Conservation (phyloP, 2,329 filamentous ascomycete species). For the Cladosporium sp. region DNA sequence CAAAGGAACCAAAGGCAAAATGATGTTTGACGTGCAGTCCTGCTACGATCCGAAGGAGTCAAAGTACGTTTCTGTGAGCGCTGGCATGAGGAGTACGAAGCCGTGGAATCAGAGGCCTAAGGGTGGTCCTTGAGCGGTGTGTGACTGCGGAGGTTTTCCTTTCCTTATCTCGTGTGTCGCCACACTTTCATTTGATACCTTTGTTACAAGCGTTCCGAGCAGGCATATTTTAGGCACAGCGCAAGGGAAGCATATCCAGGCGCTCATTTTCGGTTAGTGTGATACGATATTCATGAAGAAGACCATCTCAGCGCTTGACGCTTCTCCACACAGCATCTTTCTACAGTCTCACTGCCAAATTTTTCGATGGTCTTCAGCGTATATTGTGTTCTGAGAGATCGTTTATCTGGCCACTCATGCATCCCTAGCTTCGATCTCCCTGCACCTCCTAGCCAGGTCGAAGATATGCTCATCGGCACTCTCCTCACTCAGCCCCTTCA, state of each 20-base stretch:
- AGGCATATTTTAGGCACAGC: constrained; percentile 2
- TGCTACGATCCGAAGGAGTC: constrained; percentile 43
- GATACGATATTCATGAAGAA: constrained; percentile 8
- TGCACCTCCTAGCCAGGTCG: constrained; percentile 72
- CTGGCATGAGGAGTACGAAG: constrained; percentile 28
- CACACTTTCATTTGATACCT: constrained; percentile 2
- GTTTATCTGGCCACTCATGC: not conserved
- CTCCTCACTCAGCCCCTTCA: constrained; percentile 66
- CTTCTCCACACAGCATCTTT: not conserved
- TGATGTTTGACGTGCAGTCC: constrained; percentile 42
- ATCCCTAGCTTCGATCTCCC: constrained; percentile 52
- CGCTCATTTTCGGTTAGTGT: not conserved
- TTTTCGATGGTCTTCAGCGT: too few species aligned
- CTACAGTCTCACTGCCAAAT: too few species aligned
- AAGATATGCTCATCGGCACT: constrained; percentile 80
- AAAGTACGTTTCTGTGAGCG: constrained; percentile 34
- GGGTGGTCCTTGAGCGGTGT: constrained; percentile 32
- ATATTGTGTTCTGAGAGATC: not conserved
- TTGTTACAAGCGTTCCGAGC: constrained; percentile 10
- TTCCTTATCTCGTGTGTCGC: not conserved
- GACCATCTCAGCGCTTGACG: not conserved
- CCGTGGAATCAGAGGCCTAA: constrained; percentile 36
- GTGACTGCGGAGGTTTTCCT: not conserved
- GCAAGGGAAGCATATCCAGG: not conserved
- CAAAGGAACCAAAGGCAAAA: constrained; percentile 37